Evolutionary conservation across 441 rosid genomes (phyloP).

Genomic region (Rhodomyrtus psidioides): DNA sequence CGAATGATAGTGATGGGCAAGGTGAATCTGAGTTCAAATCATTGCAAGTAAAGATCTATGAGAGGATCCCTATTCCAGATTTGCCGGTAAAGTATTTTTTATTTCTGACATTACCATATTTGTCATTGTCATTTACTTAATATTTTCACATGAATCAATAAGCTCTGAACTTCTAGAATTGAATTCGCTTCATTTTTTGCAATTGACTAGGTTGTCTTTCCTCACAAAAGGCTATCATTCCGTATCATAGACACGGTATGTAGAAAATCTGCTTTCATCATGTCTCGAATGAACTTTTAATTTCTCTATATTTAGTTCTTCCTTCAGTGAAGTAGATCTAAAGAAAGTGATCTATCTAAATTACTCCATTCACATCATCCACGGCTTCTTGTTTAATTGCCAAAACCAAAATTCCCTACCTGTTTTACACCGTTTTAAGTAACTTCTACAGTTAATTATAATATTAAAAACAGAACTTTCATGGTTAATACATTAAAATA

Average conservation of each 20-base stretch:
- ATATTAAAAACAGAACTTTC: background rate
- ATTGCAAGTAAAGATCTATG: constrained; percentile 75
- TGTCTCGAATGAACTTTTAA: background rate
- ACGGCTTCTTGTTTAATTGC: background rate
- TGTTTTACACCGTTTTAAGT: background rate
- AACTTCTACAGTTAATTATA: background rate
- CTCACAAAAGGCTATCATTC: constrained; percentile 93
- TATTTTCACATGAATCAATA: background rate
- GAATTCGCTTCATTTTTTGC: background rate
- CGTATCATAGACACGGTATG: constrained; percentile 95
- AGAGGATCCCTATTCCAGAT: constrained; percentile 92
- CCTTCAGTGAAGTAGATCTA: background rate
- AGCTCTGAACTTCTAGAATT: background rate
- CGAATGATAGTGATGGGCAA: constrained; percentile 28
- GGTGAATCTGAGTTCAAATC: constrained; percentile 48
- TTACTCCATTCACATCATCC: background rate
- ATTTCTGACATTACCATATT: constrained; percentile 16
- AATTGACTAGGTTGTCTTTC: constrained; percentile 66
- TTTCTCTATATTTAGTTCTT: background rate
- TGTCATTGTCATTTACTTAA: constrained; percentile 3
- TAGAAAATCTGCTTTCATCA: background rate
- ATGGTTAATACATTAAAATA: background rate
- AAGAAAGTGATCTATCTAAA: background rate
- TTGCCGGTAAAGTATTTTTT: constrained; percentile 54
- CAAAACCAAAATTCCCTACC: background rate